Evolutionary conservation across 257 asterid species (phyloP).

Genomic region (Gentiana dahurica): DNA sequence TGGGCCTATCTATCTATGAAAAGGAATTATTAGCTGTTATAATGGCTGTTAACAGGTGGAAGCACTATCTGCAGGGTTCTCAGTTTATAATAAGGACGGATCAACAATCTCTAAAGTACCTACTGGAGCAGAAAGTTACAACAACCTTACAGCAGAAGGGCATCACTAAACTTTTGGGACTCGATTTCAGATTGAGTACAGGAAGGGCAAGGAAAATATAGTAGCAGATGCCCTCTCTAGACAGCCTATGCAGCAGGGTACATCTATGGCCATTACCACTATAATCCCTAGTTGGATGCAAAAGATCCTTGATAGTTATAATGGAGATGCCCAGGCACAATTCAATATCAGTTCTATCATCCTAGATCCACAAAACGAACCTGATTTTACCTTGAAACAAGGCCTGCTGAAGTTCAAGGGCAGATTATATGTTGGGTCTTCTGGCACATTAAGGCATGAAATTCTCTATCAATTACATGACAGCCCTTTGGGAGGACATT

Average conservation of each 20-base stretch:
- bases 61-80: not conserved
- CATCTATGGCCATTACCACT: not conserved
- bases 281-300: not conserved
- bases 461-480: not conserved
- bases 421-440: not conserved
- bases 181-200: not conserved
- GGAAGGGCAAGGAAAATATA: not conserved
- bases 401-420: not conserved
- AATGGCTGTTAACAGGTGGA: not conserved
- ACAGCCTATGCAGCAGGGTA: not conserved
- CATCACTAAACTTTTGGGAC: not conserved
- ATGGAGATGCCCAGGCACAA: not conserved
- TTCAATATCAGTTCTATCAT: not conserved
- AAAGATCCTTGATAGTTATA: not conserved
- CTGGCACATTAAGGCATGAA: not conserved
- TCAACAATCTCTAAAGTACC: not conserved
- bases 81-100: not conserved
- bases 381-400: not conserved
- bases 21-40: not conserved
- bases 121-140: not conserved
- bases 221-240: not conserved
- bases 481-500: not conserved
- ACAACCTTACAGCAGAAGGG: not conserved
- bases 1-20: not conserved
- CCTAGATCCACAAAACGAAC: not conserved